phyloP scores from a whole-genome alignment of 768 basidiomycete species.

The Neoboletus brunneissimus region DNA sequence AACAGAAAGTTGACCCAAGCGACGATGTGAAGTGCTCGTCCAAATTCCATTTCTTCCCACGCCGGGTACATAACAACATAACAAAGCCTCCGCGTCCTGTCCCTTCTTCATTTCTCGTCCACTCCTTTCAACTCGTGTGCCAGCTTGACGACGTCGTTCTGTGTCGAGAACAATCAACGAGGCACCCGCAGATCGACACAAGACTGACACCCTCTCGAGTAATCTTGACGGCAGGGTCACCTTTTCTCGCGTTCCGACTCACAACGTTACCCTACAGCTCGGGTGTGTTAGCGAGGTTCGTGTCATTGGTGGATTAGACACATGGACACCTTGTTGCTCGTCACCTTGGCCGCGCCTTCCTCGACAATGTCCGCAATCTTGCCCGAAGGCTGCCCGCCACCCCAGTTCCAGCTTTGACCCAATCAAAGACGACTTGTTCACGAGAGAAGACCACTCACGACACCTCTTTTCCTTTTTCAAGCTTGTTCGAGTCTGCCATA shows the following conservation, averaged over 20 bases:
- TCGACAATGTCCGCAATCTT: slow-evolving; percentile 41
- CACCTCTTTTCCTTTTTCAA: slow-evolving; percentile 34
- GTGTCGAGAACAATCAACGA: neutral
- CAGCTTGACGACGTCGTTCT: slow-evolving; percentile 53
- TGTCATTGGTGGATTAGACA: neutral
- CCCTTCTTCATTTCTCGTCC: slow-evolving; percentile 15
- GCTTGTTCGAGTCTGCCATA: slow-evolving; percentile 22
- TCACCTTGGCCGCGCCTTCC: slow-evolving; percentile 43
- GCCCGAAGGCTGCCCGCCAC: slow-evolving; percentile 31
- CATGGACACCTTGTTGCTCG: slow-evolving; percentile 41
- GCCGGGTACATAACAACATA: slow-evolving; percentile 14
- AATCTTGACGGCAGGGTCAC: slow-evolving; percentile 51
- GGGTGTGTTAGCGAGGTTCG: neutral
- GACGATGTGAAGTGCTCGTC: slow-evolving; percentile 9
- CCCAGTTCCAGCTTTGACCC: slow-evolving; percentile 37
- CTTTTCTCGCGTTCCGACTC: slow-evolving; percentile 41
- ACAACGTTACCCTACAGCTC: slow-evolving; percentile 40
- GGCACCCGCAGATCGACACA: neutral
- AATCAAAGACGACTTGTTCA: neutral
- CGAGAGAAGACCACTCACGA: slow-evolving; percentile 27
- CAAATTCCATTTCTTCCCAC: slow-evolving; percentile 30
- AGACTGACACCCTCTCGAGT: slow-evolving; percentile 39
- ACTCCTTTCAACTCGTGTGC: slow-evolving; percentile 49
- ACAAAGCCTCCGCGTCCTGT: neutral
- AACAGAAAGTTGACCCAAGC: slow-evolving; percentile 11